Percentiles rank a stretch among this genome's conserved stretches.
phyloP scores from a whole-genome alignment of 306 rosid genomes.

The Spatholobus suberectus region DNA sequence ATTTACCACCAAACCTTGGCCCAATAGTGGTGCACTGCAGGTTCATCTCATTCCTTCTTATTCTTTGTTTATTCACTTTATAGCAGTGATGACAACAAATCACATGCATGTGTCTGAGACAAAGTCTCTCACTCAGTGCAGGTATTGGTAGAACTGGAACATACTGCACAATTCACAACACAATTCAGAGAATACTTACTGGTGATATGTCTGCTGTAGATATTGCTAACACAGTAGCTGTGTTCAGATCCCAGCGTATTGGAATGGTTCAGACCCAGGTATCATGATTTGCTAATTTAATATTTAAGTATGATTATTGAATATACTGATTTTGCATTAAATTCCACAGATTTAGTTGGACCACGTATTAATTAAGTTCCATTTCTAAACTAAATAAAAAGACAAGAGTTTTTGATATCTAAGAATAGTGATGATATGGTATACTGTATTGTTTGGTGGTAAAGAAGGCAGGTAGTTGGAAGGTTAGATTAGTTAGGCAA shows the following conservation, averaged over 20 bases:
- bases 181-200: conserved; percentile 85
- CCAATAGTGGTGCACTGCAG: conserved; percentile 97
- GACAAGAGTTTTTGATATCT: too few relatives aligned
- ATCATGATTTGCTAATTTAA: conserved; percentile 36
- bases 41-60: conserved; percentile 54
- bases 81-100: not conserved
- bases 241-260: conserved; percentile 87
- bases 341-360: conserved; percentile 2
- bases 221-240: conserved; percentile 66
- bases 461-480: conserved; percentile 1
- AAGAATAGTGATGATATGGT: not conserved
- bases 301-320: conserved; percentile 3
- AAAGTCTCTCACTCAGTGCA: conserved; percentile 76
- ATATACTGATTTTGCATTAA: conserved; percentile 28
- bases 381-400: too few relatives aligned
- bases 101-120: conserved; percentile 54
- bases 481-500: conserved; percentile 11
- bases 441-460: conserved; percentile 23
- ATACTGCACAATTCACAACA: conserved; percentile 88
- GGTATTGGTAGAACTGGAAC: conserved; percentile 98
- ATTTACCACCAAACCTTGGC: conserved; percentile 70
- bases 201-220: conserved; percentile 93
- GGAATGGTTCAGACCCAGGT: conserved; percentile 99
- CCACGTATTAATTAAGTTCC: conserved; percentile 3
- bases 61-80: not conserved